Conservation (phyloP, 352 stramenopile genomes). For the Phytophthora pisi region DNA sequence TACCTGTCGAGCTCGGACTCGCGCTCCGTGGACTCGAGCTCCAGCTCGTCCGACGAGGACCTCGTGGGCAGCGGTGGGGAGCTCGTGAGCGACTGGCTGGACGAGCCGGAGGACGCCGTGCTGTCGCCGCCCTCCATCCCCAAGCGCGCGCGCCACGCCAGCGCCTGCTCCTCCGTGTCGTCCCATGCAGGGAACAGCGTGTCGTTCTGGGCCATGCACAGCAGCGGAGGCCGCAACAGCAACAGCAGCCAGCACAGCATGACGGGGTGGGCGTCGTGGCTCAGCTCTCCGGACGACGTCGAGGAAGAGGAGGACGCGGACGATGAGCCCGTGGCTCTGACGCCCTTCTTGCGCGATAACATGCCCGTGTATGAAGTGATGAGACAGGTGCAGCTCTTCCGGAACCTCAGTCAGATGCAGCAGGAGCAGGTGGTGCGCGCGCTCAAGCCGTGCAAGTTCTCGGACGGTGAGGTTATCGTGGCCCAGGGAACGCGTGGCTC, state of each 20-base stretch:
- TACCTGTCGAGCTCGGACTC: conserved; percentile 51
- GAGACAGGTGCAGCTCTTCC: conserved; percentile 87
- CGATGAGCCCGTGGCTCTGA: conserved; percentile 70
- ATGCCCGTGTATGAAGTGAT: conserved; percentile 90
- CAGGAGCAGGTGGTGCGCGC: conserved; percentile 88
- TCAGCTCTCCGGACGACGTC: conserved; percentile 66
- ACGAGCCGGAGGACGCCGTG: conserved; percentile 68
- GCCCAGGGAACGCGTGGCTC: conserved; percentile 85
- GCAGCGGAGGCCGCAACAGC: conserved; percentile 41
- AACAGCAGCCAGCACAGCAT: conserved; percentile 67
- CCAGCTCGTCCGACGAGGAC: conserved; percentile 51
- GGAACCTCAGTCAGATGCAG: conserved; percentile 87
- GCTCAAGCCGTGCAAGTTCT: conserved; percentile 87
- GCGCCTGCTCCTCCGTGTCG: conserved; percentile 60
- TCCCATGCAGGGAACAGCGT: conserved; percentile 48
- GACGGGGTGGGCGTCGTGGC: conserved; percentile 65
- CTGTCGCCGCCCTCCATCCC: conserved; percentile 48
- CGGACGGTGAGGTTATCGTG: conserved; percentile 84
- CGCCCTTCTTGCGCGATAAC: conserved; percentile 81
- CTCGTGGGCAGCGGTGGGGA: conserved; percentile 51
- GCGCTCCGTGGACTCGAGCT: conserved; percentile 45
- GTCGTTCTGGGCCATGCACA: conserved; percentile 45
- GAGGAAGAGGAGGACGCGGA: conserved; percentile 74
- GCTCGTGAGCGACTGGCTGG: conserved; percentile 78
- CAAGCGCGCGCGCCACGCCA: conserved; percentile 38